These are phyloP conservation scores for Atkinsonella hypoxylon DNA, from an alignment of 2,329 filamentous ascomycete genomes.

Conservation along the genomic window DNA sequence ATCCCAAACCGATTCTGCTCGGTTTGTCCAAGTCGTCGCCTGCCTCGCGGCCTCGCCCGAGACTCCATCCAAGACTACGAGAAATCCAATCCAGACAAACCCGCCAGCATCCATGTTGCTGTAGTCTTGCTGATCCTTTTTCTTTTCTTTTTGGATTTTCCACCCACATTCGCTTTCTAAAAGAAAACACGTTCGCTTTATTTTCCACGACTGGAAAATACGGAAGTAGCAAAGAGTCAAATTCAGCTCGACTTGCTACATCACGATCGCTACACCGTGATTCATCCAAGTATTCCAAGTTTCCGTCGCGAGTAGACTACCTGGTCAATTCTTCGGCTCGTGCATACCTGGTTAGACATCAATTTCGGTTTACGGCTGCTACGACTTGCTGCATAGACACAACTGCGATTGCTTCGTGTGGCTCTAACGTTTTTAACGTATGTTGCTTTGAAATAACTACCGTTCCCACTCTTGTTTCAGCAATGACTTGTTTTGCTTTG, in stretches of 20 bases:
- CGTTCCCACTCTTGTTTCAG: too few species aligned
- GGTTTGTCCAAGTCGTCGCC: not conserved
- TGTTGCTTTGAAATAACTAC: slow-evolving; percentile 6
- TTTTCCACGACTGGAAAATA: slow-evolving; percentile 1
- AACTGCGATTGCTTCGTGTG: slow-evolving; percentile 15
- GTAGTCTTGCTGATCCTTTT: not conserved
- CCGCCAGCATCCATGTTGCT: slow-evolving; percentile 5
- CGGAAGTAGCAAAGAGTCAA: not conserved
- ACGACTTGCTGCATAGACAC: slow-evolving; percentile 20
- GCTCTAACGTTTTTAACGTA: slow-evolving; percentile 16
- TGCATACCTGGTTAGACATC: not conserved
- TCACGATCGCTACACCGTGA: slow-evolving; percentile 24
- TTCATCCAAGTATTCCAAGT: not conserved
- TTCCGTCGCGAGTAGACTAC: not conserved
- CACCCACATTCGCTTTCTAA: slow-evolving; percentile 22
- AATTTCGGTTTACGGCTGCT: slow-evolving; percentile 24
- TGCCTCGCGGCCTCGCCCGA: not conserved
- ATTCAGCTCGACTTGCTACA: slow-evolving; percentile 8
- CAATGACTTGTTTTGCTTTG: too few species aligned
- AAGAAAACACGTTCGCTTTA: slow-evolving; percentile 6
- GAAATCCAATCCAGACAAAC: not conserved
- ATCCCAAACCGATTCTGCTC: not conserved
- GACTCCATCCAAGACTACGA: not conserved
- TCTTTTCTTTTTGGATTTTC: slow-evolving; percentile 8
- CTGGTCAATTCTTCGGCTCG: not conserved